These are phyloP conservation scores for Schoenoplectus tabernaemontani DNA, from an alignment of 202 grass and related monocot species.

Conservation along the genomic window DNA sequence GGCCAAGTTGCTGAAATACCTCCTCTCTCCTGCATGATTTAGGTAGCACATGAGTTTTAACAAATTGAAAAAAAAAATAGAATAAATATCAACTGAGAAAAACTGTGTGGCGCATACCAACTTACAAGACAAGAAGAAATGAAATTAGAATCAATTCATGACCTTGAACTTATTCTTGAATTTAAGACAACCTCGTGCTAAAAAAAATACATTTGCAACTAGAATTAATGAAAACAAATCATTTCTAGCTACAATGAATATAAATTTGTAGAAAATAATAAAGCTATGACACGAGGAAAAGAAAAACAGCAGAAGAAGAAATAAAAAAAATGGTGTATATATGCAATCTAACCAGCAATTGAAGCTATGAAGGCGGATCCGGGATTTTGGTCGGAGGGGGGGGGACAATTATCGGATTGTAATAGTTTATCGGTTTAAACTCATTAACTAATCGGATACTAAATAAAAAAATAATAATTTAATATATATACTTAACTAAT, in stretches of 20 bases:
- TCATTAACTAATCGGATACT: no score
- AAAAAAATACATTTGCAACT: no score
- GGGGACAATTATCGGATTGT: no score
- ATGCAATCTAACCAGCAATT: constrained; percentile 35
- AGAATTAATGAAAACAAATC: no score
- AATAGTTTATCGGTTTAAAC: no score
- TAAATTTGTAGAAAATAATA: no score
- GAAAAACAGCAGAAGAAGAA: neutral
- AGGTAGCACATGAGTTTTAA: neutral
- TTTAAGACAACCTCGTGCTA: neutral
- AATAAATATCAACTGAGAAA: neutral
- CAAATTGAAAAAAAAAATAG: neutral
- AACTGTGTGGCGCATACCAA: neutral
- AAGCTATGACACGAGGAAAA: no score
- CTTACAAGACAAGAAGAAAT: neutral
- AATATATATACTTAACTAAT: no score
- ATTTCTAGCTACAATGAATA: no score
- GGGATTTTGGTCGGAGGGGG: no score
- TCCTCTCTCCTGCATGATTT: constrained; percentile 25
- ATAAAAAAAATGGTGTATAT: neutral
- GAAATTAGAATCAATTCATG: neutral
- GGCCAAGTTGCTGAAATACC: constrained; percentile 21
- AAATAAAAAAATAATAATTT: no score
- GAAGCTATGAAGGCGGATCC: constrained; percentile 30
- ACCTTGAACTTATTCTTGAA: neutral